A percentile compares a stretch with the other conserved stretches of the same genome.
Conservation (phyloP, 257 asterid genomes). For the Verbena officinalis region DNA sequence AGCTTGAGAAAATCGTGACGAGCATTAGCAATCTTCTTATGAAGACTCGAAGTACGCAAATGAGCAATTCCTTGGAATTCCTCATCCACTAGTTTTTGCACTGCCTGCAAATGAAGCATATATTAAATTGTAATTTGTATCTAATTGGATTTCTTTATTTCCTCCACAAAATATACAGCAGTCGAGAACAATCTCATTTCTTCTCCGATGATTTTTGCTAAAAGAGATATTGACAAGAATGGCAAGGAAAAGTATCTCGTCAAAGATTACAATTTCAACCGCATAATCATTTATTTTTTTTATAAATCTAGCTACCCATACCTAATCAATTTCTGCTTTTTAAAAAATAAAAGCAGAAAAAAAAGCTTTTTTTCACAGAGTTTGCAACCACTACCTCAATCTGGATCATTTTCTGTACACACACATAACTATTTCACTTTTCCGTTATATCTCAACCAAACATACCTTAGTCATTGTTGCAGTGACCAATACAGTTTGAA, state of each 20-base stretch:
- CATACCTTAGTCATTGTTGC: constrained; percentile 98
- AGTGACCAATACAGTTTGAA: constrained; percentile 91
- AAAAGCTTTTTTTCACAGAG: background rate
- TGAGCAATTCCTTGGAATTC: constrained; percentile 92
- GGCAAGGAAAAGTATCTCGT: background rate
- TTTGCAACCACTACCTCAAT: no score
- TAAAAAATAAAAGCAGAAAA: background rate
- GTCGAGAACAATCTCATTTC: background rate
- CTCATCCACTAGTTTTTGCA: constrained; percentile 85
- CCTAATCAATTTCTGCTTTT: background rate
- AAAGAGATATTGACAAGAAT: background rate
- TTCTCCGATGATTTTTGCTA: background rate
- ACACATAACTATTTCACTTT: background rate
- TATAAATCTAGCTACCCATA: background rate
- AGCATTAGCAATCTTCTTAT: constrained; percentile 91
- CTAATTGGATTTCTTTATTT: background rate
- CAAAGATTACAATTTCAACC: background rate
- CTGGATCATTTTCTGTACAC: background rate
- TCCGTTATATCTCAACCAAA: constrained; percentile 12
- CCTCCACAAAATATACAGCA: background rate
- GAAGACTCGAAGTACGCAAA: constrained; percentile 87
- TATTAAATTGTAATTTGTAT: constrained; percentile 9
- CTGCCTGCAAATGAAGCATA: constrained; percentile 57
- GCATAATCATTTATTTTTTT: background rate
- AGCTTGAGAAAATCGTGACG: constrained; percentile 96